These are phyloP conservation scores for Gracilaria vermiculophylla DNA, from an alignment of 23 red algal genomes.

Conservation along the genomic window DNA sequence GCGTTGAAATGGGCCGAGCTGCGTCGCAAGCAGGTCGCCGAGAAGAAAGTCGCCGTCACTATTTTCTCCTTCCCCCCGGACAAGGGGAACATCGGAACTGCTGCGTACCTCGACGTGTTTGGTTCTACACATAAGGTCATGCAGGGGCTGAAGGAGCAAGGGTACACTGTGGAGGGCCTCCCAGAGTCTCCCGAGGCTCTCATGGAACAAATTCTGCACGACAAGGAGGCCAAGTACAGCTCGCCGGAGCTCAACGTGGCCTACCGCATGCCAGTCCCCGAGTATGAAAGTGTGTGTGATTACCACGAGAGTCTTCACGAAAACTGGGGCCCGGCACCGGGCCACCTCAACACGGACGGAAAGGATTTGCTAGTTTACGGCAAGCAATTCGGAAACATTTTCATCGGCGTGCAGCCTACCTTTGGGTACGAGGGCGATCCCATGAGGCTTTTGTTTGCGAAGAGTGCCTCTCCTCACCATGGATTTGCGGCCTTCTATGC, in stretches of 20 bases:
- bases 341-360: slow-evolving; percentile 96
- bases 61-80: slow-evolving; percentile 99
- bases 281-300: slow-evolving; percentile 76
- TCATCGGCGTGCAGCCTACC: slow-evolving; percentile 92
- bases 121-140: slow-evolving; percentile 89
- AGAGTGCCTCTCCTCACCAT: slow-evolving; percentile 96
- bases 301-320: slow-evolving; percentile 87
- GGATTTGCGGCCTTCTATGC: slow-evolving; percentile 96
- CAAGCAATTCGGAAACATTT: slow-evolving; percentile 92
- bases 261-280: slow-evolving; percentile 91
- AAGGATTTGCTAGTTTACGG: slow-evolving; percentile 92
- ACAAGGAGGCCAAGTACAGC: slow-evolving; percentile 87
- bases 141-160: slow-evolving; percentile 65
- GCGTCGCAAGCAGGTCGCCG: slow-evolving; percentile 59
- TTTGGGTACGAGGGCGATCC: slow-evolving; percentile 99
- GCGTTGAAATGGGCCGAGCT: slow-evolving; percentile 97
- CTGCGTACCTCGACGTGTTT: slow-evolving; percentile 98
- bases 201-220: slow-evolving; percentile 92
- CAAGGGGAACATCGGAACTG: slow-evolving; percentile 99
- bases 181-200: slow-evolving; percentile 72
- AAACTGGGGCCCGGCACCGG: slow-evolving; percentile 97
- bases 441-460: slow-evolving; percentile 97
- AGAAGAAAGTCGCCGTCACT: slow-evolving; percentile 97
- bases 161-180: slow-evolving; percentile 85
- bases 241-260: slow-evolving; percentile 98